Evolutionary conservation across 78 protist species (phyloP).

Genomic region (Planoprotostelium fungivorum): DNA sequence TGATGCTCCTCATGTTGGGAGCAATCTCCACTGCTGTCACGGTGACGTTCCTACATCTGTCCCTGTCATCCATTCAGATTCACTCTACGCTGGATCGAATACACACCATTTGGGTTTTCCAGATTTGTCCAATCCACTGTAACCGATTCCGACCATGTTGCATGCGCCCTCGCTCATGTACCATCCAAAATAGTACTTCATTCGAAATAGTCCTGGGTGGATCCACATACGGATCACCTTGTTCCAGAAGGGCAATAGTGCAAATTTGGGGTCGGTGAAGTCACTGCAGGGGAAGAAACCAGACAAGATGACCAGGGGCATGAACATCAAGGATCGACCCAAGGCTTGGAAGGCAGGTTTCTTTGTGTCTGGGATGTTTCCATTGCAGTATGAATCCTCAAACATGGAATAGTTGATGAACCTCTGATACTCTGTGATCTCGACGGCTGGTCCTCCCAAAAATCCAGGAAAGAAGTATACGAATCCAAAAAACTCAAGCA

Average conservation of each 20-base stretch:
- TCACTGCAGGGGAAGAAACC: conserved; percentile 1
- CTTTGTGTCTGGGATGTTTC: conserved; percentile 6
- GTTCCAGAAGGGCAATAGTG: conserved; percentile 23
- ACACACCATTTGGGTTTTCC: conserved; percentile 7
- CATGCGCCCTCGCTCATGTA: conserved; percentile 61
- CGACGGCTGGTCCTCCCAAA: conserved; percentile 73
- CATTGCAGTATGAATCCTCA: neutral
- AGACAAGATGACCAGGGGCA: conserved; percentile 23
- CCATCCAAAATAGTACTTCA: conserved; percentile 75
- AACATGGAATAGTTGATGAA: conserved; percentile 31
- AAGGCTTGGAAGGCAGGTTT: conserved; percentile 19
- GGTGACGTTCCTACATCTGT: conserved; percentile 42
- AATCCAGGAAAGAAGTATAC: conserved; percentile 64
- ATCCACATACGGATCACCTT: conserved; percentile 9
- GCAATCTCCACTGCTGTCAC: conserved; percentile 49
- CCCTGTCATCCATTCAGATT: conserved; percentile 18
- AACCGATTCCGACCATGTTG: conserved; percentile 35
- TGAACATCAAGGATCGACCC: neutral
- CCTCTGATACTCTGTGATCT: conserved; percentile 50
- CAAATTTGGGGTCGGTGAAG: conserved; percentile 9
- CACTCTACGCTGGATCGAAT: neutral
- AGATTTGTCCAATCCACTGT: conserved; percentile 30
- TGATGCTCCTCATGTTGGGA: conserved; percentile 30
- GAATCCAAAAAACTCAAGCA: conserved; percentile 57
- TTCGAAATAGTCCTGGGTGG: conserved; percentile 25